These are phyloP conservation scores for Cystofilobasidium capitatum DNA, from an alignment of 768 basidiomycete species.

Conservation along the genomic window DNA sequence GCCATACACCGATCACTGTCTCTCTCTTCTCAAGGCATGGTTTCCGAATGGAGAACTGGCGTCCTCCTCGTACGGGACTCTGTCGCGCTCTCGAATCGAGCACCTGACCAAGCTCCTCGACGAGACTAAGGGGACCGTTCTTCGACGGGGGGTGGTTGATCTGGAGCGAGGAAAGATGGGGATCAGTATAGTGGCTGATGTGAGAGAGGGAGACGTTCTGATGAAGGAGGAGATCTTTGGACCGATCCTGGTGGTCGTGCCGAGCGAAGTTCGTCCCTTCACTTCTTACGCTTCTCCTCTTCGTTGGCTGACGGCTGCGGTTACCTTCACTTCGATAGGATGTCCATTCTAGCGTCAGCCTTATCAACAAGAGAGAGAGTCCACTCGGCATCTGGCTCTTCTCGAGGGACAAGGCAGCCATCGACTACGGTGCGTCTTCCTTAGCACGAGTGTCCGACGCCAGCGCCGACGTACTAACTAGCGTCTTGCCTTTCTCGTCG, in stretches of 20 bases:
- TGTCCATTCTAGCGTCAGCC: conserved; percentile 35
- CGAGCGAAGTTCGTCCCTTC: conserved; percentile 34
- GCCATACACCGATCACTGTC: conserved; percentile 6
- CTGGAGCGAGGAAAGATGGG: conserved; percentile 32
- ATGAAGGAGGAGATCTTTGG: conserved; percentile 40
- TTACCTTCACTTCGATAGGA: conserved; percentile 26
- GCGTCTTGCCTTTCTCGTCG: not conserved
- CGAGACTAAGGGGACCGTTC: conserved; percentile 34
- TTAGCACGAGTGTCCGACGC: not conserved
- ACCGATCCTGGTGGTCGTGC: conserved; percentile 37
- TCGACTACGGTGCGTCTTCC: conserved; percentile 33
- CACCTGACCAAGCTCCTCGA: conserved; percentile 32
- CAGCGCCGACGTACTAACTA: not conserved
- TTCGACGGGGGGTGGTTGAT: conserved; percentile 35
- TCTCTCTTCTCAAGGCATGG: not conserved
- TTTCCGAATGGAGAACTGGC: conserved; percentile 18
- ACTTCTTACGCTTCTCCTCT: not conserved
- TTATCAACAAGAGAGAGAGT: conserved; percentile 31
- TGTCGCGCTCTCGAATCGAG: conserved; percentile 24
- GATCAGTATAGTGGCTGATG: conserved; percentile 34
- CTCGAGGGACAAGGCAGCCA: conserved; percentile 30
- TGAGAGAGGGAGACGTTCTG: conserved; percentile 28
- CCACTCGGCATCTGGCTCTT: conserved; percentile 39
- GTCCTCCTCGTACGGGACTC: conserved; percentile 15
- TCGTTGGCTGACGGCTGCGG: not conserved